Evolutionary conservation across 2,329 filamentous ascomycete species (phyloP).

Genomic region (Microsporum ferrugineum): DNA sequence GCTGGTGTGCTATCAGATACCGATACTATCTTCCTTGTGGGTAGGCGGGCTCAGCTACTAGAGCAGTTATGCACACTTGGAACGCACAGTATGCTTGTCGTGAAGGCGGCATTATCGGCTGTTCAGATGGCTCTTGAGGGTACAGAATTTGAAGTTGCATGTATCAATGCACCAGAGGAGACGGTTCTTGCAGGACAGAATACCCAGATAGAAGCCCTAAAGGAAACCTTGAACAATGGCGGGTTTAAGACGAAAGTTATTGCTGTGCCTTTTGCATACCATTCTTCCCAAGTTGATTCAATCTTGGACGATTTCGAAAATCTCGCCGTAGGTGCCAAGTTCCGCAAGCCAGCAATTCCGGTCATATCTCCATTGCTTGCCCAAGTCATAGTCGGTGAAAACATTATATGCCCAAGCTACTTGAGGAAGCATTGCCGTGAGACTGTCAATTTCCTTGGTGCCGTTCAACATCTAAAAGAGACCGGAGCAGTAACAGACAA

Average conservation of each 20-base stretch:
- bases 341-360: constrained; percentile 47
- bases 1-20: constrained; percentile 21
- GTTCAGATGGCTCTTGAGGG: not conserved
- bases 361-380: constrained; percentile 58
- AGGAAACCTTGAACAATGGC: constrained; percentile 30
- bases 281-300: constrained; percentile 53
- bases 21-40: constrained; percentile 24
- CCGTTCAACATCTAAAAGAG: constrained; percentile 48
- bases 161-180: constrained; percentile 11
- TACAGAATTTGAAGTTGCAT: constrained; percentile 16
- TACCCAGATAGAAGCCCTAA: constrained; percentile 25
- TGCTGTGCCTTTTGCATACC: constrained; percentile 48
- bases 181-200: constrained; percentile 17
- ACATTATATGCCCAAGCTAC: constrained; percentile 17
- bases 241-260: constrained; percentile 42
- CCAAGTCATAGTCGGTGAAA: constrained; percentile 39
- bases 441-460: constrained; percentile 57
- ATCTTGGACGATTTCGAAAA: constrained; percentile 51
- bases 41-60: constrained; percentile 24
- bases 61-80: constrained; percentile 39
- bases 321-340: constrained; percentile 42
- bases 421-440: constrained; percentile 52
- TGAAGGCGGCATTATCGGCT: constrained; percentile 20
- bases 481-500: constrained; percentile 52
- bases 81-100: constrained; percentile 56